Evolutionary conservation across 2,329 filamentous ascomycete species (phyloP).

Genomic region (Cladosporium sp.): DNA sequence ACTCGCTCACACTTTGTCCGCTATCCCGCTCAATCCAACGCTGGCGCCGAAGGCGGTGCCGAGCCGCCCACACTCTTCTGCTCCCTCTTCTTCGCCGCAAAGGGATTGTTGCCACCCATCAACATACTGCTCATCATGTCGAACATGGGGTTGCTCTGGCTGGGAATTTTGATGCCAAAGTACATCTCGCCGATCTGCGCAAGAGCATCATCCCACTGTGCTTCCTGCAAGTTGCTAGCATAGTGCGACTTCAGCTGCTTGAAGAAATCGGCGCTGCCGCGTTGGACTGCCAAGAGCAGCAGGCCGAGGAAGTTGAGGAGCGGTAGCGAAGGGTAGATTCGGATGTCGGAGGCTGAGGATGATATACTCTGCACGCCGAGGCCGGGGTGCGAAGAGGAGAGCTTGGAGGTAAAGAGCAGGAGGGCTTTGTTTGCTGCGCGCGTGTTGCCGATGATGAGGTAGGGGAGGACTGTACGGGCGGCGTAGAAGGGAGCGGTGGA

Average conservation of each 20-base stretch:
- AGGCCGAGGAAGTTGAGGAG: constrained; percentile 90
- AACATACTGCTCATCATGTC: constrained; percentile 98
- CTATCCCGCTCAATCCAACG: constrained; percentile 23
- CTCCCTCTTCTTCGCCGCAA: constrained; percentile 41
- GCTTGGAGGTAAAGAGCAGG: constrained; percentile 66
- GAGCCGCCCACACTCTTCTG: constrained; percentile 46
- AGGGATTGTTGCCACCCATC: constrained; percentile 64
- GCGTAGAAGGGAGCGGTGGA: constrained; percentile 85
- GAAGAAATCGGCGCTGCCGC: constrained; percentile 73
- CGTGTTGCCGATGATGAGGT: constrained; percentile 84
- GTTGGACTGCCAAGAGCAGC: constrained; percentile 76
- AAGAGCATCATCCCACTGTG: constrained; percentile 70
- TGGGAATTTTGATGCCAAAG: constrained; percentile 83
- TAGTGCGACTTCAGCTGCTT: constrained; percentile 80
- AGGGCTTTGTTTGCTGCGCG: constrained; percentile 82
- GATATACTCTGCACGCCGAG: constrained; percentile 79
- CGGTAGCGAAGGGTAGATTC: constrained; percentile 86
- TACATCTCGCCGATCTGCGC: constrained; percentile 94
- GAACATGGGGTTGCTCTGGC: constrained; percentile 86
- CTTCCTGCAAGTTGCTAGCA: constrained; percentile 69
- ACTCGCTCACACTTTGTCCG: no score
- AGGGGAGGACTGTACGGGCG: constrained; percentile 82
- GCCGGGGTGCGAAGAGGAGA: constrained; percentile 56
- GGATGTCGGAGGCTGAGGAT: constrained; percentile 63
- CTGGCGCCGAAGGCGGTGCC: constrained; percentile 31